Percentiles rank a stretch among this genome's conserved stretches.
These are phyloP conservation scores for Passiflora organensis DNA, from an alignment of 345 rosid species.

Conservation along the genomic window DNA sequence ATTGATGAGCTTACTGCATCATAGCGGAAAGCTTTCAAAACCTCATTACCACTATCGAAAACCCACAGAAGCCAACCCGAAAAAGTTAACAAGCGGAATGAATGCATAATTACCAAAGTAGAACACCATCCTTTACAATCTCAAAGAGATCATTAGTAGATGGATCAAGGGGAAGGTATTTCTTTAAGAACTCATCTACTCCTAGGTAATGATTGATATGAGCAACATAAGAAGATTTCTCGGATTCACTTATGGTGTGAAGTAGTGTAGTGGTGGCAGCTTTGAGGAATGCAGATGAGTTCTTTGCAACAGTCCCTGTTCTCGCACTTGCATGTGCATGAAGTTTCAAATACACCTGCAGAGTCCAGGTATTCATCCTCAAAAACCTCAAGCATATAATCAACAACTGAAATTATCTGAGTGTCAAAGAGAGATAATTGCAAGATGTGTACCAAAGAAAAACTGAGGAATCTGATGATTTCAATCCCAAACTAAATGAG, in stretches of 20 bases:
- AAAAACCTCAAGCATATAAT: no score
- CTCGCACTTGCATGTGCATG: conserved; percentile 79
- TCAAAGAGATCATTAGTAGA: conserved; percentile 89
- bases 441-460: no score
- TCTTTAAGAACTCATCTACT: conserved; percentile 67
- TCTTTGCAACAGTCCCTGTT: conserved; percentile 69
- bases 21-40: conserved; percentile 10
- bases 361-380: no score
- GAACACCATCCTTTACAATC: conserved; percentile 88
- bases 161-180: conserved; percentile 74
- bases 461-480: no score
- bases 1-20: conserved; percentile 86
- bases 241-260: conserved; percentile 93
- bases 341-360: conserved; percentile 76
- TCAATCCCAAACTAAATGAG: no score
- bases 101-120: conserved; percentile 64
- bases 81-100: neutral
- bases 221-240: conserved; percentile 83
- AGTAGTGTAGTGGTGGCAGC: conserved; percentile 89
- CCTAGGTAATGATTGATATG: conserved; percentile 89
- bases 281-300: conserved; percentile 90
- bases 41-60: neutral
- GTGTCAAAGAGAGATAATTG: conserved; percentile 4
- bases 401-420: no score
- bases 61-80: conserved; percentile 1